Conservation (phyloP, 1,139 yeast genomes). For the Protomyces inouyei region DNA sequence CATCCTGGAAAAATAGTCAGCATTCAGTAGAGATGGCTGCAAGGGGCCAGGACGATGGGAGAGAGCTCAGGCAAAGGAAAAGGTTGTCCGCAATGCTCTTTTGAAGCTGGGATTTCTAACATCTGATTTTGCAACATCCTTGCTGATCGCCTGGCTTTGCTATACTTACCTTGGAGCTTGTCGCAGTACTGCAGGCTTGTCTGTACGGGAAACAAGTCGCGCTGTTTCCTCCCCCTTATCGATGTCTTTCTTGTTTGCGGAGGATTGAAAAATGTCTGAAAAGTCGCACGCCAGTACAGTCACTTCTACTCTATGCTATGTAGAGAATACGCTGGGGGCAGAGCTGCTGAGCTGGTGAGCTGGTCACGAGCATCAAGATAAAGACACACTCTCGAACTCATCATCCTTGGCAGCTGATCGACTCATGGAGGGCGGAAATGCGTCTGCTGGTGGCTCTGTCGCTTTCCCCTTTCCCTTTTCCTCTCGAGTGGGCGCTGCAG, state of each 20-base stretch:
- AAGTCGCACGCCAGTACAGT: no score
- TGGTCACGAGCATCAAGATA: background rate
- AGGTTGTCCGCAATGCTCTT: slow-evolving; percentile 15
- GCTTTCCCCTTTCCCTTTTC: background rate
- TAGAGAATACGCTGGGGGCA: no score
- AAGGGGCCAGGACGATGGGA: background rate
- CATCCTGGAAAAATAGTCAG: slow-evolving; percentile 46
- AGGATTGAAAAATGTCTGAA: no score
- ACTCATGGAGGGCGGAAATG: background rate
- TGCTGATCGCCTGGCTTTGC: background rate
- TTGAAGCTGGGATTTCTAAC: slow-evolving; percentile 25
- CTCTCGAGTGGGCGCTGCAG: background rate
- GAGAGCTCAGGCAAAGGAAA: background rate
- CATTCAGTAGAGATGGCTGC: background rate
- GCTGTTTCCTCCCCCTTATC: no score
- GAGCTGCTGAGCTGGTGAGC: no score
- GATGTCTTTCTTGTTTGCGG: no score
- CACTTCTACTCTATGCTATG: no score
- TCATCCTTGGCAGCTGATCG: background rate
- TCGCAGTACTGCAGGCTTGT: no score
- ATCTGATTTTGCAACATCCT: slow-evolving; percentile 17
- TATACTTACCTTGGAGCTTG: background rate
- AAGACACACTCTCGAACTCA: background rate
- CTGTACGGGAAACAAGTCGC: no score
- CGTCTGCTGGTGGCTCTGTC: background rate